A percentile compares a stretch with the other conserved stretches of the same genome.
These are phyloP conservation scores for Radiomyces spectabilis DNA, from an alignment of 192 early-diverging fungal genomes.

Conservation along the genomic window DNA sequence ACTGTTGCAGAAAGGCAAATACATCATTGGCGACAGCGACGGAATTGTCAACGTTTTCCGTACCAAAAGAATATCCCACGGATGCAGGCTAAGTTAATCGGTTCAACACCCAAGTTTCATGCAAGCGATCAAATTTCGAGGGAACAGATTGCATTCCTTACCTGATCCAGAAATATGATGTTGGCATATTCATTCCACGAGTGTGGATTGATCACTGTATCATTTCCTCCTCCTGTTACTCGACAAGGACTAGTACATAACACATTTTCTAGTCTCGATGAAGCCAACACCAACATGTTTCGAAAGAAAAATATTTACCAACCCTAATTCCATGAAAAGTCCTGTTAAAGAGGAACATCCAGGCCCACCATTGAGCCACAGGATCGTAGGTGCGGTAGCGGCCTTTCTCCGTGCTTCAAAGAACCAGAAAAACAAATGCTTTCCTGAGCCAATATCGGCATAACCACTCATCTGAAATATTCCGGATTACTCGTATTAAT, in stretches of 20 bases:
- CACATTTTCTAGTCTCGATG: too few species aligned
- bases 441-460: not conserved
- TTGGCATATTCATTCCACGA: not conserved
- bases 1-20: not conserved
- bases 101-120: not conserved
- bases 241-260: not conserved
- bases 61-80: not conserved
- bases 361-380: conserved; percentile 1
- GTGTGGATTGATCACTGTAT: not conserved
- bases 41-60: not conserved
- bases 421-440: conserved; percentile 3
- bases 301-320: not conserved
- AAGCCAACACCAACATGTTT: not conserved
- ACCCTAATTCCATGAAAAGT: not conserved
- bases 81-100: conserved; percentile 2
- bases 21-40: not conserved
- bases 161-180: conserved; percentile 3
- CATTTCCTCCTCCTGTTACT: not conserved
- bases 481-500: not conserved
- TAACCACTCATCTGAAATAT: not conserved
- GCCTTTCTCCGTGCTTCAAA: not conserved
- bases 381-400: not conserved
- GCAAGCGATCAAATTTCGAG: too few species aligned
- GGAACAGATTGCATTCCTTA: too few species aligned
- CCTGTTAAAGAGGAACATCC: not conserved